Evolutionary conservation across 345 rosid genomes (phyloP).

Genomic region (Rubroshorea leprosula): DNA sequence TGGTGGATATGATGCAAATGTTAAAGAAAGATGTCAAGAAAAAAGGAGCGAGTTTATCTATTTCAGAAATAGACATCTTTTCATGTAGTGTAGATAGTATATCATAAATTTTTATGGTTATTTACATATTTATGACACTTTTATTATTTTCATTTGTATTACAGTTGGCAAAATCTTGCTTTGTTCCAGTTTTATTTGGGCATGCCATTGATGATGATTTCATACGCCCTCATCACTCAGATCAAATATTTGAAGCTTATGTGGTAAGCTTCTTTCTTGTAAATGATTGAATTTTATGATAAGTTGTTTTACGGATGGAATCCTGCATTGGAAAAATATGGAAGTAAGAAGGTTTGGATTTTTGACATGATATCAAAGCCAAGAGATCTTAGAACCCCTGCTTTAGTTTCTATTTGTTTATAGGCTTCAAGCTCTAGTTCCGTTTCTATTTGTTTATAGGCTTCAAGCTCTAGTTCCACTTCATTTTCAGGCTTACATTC

Average conservation of each 20-base stretch:
- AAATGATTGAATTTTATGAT: slow-evolving; percentile 4
- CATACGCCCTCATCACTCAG: slow-evolving; percentile 87
- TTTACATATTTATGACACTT: neutral
- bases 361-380: neutral
- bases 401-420: neutral
- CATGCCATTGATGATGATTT: slow-evolving; percentile 90
- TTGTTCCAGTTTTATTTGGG: slow-evolving; percentile 92
- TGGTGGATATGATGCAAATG: neutral
- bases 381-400: neutral
- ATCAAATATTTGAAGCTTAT: slow-evolving; percentile 74
- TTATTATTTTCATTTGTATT: slow-evolving; percentile 12
- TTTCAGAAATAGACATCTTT: too few relatives aligned
- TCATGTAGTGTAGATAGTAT: neutral
- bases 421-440: too few relatives aligned
- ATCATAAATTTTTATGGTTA: neutral
- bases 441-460: too few relatives aligned
- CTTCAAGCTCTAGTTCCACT: too few relatives aligned
- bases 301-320: neutral
- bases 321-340: neutral
- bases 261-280: slow-evolving; percentile 36
- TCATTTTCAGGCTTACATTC: too few relatives aligned
- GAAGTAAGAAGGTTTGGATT: neutral
- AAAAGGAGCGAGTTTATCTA: too few relatives aligned
- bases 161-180: slow-evolving; percentile 75
- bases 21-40: too few relatives aligned